Evolutionary conservation across 2,329 filamentous ascomycete species (phyloP).

Genomic region (Fusarium phyllophilum): DNA sequence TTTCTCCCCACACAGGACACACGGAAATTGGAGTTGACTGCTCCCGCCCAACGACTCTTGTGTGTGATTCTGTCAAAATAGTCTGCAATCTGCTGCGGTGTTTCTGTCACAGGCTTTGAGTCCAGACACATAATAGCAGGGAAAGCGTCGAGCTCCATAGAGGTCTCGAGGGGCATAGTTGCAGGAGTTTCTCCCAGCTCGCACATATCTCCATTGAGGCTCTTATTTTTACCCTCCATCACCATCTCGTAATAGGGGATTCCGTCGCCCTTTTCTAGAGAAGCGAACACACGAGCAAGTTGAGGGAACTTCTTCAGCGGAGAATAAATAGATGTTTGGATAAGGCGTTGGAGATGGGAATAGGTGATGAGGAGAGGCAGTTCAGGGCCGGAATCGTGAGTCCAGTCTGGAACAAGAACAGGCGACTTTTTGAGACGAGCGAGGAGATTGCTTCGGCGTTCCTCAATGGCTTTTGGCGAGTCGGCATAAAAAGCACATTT

Average conservation of each 20-base stretch:
- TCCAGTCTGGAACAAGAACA: conserved; percentile 52
- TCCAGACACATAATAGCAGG: conserved; percentile 60
- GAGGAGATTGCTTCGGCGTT: conserved; percentile 54
- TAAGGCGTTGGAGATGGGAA: conserved; percentile 56
- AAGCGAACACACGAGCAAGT: conserved; percentile 56
- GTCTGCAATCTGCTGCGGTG: conserved; percentile 48
- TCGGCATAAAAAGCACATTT: conserved; percentile 57
- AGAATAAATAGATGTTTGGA: conserved; percentile 56
- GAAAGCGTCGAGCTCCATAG: conserved; percentile 52
- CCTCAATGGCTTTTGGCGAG: conserved; percentile 51
- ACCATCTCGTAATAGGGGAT: conserved; percentile 54
- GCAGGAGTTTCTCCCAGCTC: conserved; percentile 43
- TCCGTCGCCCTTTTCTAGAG: conserved; percentile 57
- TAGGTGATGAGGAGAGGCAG: conserved; percentile 63
- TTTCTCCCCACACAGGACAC: conserved; percentile 53
- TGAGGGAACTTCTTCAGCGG: conserved; percentile 55
- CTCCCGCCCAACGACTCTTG: conserved; percentile 56
- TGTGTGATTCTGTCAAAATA: conserved; percentile 48
- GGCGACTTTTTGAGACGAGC: conserved; percentile 54
- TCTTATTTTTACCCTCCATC: conserved; percentile 2
- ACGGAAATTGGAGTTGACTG: conserved; percentile 54
- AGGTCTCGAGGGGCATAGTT: conserved; percentile 42
- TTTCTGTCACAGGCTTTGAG: conserved; percentile 44
- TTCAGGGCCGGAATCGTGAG: conserved; percentile 46
- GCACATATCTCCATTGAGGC: conserved; percentile 31